These are phyloP conservation scores for Populus ilicifolia DNA, from an alignment of 345 rosid species.

Conservation along the genomic window DNA sequence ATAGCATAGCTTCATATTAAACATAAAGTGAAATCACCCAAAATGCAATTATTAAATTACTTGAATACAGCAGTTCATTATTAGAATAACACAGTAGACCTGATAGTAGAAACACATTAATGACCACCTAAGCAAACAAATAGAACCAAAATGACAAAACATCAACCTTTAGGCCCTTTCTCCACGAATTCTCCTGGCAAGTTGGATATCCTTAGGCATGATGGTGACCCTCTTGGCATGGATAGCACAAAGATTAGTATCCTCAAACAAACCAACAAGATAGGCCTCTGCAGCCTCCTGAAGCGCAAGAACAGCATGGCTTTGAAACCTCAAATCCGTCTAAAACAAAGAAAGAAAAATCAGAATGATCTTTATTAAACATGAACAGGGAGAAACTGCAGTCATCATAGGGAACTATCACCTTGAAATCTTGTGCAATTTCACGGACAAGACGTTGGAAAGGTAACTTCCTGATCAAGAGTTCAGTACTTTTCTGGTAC, in stretches of 20 bases:
- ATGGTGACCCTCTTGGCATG: constrained; percentile 40
- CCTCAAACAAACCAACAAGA: constrained; percentile 41
- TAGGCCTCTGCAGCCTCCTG: constrained; percentile 50
- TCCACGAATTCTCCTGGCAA: constrained; percentile 33
- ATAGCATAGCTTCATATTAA: not conserved
- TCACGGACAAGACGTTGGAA: constrained; percentile 64
- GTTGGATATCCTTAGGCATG: constrained; percentile 44
- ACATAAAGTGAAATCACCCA: not conserved
- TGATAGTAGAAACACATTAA: not conserved
- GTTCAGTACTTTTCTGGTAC: constrained; percentile 52
- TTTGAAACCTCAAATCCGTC: constrained; percentile 47
- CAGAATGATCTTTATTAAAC: not conserved
- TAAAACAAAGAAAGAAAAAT: constrained; percentile 7
- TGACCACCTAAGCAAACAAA: not conserved
- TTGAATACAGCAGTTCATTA: not conserved
- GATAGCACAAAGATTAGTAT: constrained; percentile 37
- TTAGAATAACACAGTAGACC: not conserved
- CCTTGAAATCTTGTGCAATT: constrained; percentile 61
- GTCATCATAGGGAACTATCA: not conserved
- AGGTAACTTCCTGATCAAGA: constrained; percentile 49
- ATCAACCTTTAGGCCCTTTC: constrained; percentile 29
- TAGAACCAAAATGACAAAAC: not conserved
- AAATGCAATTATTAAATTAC: not conserved
- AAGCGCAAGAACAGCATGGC: constrained; percentile 43
- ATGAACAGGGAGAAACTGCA: not conserved